A percentile compares a stretch with the other conserved stretches of the same genome.
Evolutionary conservation across 139 green algal genomes (phyloP).

Genomic region (Chlamydomonas sp.): DNA sequence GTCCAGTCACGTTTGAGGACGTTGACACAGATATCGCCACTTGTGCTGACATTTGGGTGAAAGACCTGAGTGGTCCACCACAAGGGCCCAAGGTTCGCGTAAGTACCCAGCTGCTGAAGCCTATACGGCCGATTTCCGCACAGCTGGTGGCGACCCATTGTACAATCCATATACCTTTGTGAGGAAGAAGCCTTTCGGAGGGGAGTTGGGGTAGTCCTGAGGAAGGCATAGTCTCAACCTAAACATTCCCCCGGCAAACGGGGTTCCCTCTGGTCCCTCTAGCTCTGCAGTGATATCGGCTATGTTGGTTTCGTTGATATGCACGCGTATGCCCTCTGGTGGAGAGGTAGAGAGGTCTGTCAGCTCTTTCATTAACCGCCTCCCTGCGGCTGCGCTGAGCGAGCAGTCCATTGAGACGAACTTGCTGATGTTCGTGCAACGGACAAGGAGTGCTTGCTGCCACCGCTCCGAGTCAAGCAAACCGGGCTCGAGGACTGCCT

Average conservation of each 20-base stretch:
- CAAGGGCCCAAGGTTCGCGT: too few species aligned
- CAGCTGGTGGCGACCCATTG: background rate
- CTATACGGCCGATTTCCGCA: background rate
- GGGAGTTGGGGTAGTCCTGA: conserved; percentile 69
- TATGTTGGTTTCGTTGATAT: conserved; percentile 91
- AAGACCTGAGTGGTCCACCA: conserved; percentile 90
- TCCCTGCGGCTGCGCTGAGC: background rate
- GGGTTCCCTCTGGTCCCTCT: conserved; percentile 87
- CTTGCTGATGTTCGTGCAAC: too few species aligned
- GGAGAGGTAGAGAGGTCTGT: conserved; percentile 75
- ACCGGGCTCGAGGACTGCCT: too few species aligned
- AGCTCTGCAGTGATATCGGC: conserved; percentile 88
- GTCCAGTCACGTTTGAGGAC: conserved; percentile 97
- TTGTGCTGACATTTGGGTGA: conserved; percentile 92
- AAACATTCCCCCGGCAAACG: conserved; percentile 92
- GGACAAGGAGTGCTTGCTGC: too few species aligned
- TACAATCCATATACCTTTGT: conserved; percentile 86
- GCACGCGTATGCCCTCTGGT: conserved; percentile 78
- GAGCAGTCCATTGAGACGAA: background rate
- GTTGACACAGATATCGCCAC: conserved; percentile 98
- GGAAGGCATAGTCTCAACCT: conserved; percentile 80
- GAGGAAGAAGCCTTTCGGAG: conserved; percentile 86
- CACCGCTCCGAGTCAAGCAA: too few species aligned
- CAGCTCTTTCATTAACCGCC: conserved; percentile 69
- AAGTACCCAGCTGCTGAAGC: conserved; percentile 57